Conservation (phyloP, 768 basidiomycete genomes). For the Terana coerulea region DNA sequence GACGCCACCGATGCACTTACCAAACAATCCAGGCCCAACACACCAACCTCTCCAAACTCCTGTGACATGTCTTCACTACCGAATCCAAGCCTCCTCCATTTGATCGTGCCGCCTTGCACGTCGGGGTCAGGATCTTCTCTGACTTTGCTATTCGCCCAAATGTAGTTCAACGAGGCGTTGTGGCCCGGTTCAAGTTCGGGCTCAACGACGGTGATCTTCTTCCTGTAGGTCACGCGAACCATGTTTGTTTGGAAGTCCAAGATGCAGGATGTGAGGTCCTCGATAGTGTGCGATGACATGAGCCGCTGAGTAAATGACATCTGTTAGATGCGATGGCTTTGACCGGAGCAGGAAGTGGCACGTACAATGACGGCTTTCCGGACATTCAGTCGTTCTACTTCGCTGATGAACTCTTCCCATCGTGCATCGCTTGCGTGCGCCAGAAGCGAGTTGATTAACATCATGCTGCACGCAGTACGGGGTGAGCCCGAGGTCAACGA, state of each 20-base stretch:
- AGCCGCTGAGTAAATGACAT: slow-evolving; percentile 47
- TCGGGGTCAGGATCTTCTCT: slow-evolving; percentile 47
- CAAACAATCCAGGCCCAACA: slow-evolving; percentile 80
- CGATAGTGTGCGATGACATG: slow-evolving; percentile 78
- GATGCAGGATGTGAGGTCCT: slow-evolving; percentile 79
- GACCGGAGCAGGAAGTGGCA: slow-evolving; percentile 14
- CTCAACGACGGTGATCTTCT: slow-evolving; percentile 77
- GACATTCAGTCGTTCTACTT: slow-evolving; percentile 73
- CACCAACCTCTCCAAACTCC: slow-evolving; percentile 77
- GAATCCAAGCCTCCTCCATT: slow-evolving; percentile 82
- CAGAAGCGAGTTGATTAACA: slow-evolving; percentile 84
- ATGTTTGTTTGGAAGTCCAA: slow-evolving; percentile 88
- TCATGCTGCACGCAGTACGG: slow-evolving; percentile 51
- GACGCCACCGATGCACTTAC: slow-evolving; percentile 34
- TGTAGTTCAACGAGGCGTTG: slow-evolving; percentile 50
- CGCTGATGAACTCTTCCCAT: slow-evolving; percentile 77
- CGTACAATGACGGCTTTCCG: slow-evolving; percentile 79
- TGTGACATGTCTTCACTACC: slow-evolving; percentile 66
- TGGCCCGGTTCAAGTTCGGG: slow-evolving; percentile 60
- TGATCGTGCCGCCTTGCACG: slow-evolving; percentile 38
- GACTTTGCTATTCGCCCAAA: slow-evolving; percentile 66
- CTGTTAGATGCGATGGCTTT: slow-evolving; percentile 3
- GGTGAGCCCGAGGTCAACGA: neutral
- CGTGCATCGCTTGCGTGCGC: slow-evolving; percentile 71
- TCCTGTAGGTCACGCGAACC: slow-evolving; percentile 71